Evolutionary conservation across 1,284 basidiomycete genomes (phyloP).

Genomic region (Ustanciosporium gigantosporum): DNA sequence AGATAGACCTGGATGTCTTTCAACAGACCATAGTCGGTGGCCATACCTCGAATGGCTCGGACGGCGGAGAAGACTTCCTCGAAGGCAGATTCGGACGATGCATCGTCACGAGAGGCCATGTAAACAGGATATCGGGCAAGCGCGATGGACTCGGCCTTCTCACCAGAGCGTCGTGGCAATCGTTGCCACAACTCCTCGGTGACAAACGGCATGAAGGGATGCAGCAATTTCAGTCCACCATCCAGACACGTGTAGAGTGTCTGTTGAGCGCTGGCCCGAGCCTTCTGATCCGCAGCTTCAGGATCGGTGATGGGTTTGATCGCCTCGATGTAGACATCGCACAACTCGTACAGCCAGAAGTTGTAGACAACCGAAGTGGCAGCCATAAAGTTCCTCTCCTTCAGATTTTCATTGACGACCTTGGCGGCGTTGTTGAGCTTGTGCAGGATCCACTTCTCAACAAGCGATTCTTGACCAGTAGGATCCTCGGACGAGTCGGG

Average conservation of each 20-base stretch:
- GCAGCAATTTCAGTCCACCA: slow-evolving; percentile 81
- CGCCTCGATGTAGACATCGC: slow-evolving; percentile 92
- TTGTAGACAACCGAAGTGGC: slow-evolving; percentile 84
- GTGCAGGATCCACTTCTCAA: slow-evolving; percentile 94
- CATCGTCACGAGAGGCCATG: slow-evolving; percentile 28
- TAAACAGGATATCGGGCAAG: slow-evolving; percentile 78
- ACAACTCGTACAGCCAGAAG: slow-evolving; percentile 98
- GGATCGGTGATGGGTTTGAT: slow-evolving; percentile 82
- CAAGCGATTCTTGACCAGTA: slow-evolving; percentile 84
- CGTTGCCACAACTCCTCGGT: slow-evolving; percentile 99
- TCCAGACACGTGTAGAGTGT: slow-evolving; percentile 95
- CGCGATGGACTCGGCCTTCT: slow-evolving; percentile 85
- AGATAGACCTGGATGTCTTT: slow-evolving; percentile 87
- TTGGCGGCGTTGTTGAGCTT: slow-evolving; percentile 82
- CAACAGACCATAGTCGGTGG: slow-evolving; percentile 87
- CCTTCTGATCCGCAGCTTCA: slow-evolving; percentile 71
- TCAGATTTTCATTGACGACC: slow-evolving; percentile 76
- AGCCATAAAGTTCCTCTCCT: slow-evolving; percentile 86
- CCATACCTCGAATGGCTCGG: slow-evolving; percentile 79
- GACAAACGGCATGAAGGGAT: slow-evolving; percentile 99
- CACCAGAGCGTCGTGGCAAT: slow-evolving; percentile 76
- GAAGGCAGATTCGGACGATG: slow-evolving; percentile 64
- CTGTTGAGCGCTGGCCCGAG: slow-evolving; percentile 84
- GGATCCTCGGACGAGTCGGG: slow-evolving; percentile 66
- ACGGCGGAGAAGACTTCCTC: slow-evolving; percentile 82